These are phyloP conservation scores for Xerocomus brunneocitrinus DNA, from an alignment of 768 basidiomycete species.

Conservation along the genomic window DNA sequence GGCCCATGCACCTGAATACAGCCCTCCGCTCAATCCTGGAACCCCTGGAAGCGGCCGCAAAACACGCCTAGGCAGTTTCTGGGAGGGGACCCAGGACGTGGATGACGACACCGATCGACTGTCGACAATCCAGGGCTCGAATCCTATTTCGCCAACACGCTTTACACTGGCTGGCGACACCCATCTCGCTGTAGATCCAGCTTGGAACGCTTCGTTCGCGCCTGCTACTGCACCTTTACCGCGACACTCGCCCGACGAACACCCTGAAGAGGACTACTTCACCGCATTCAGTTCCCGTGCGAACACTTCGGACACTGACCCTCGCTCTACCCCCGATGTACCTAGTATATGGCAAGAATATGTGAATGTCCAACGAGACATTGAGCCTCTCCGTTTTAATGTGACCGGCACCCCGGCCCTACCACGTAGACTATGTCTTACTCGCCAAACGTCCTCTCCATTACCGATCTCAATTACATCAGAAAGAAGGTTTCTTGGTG, in stretches of 20 bases:
- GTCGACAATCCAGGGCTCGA: constrained; percentile 23
- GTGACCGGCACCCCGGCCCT: constrained; percentile 42
- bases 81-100: constrained; percentile 73
- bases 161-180: constrained; percentile 5
- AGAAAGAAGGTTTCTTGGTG: constrained; percentile 30
- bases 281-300: constrained; percentile 24
- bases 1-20: constrained; percentile 40
- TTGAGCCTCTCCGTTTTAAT: constrained; percentile 27
- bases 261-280: constrained; percentile 30
- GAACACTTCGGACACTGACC: constrained; percentile 17
- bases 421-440: constrained; percentile 49
- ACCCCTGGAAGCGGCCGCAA: constrained; percentile 51
- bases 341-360: constrained; percentile 28
- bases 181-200: constrained; percentile 4
- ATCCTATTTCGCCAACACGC: constrained; percentile 20
- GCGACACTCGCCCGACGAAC: constrained; percentile 23
- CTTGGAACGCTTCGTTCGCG: constrained; percentile 3
- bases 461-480: constrained; percentile 42
- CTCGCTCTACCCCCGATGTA: constrained; percentile 12
- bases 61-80: constrained; percentile 62
- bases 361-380: constrained; percentile 22
- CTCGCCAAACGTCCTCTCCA: constrained; percentile 63
- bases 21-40: constrained; percentile 33
- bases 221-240: constrained; percentile 17
- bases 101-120: constrained; percentile 32